These are phyloP conservation scores for Pseudomassariella vexata DNA, from an alignment of 2,329 filamentous ascomycete species.

Conservation along the genomic window DNA sequence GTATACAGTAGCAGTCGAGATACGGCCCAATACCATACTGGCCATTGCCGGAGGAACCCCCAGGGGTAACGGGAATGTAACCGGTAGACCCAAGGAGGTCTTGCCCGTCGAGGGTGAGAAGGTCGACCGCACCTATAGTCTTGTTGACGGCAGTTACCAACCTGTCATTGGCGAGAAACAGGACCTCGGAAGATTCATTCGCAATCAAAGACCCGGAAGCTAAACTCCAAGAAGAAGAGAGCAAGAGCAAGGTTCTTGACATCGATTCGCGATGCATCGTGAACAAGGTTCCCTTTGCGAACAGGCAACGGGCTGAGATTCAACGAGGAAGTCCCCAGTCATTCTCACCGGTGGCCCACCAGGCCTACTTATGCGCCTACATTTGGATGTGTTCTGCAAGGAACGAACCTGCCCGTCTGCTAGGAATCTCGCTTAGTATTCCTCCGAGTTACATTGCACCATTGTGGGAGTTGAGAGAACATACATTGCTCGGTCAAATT, in stretches of 20 bases:
- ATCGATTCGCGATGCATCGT: neutral
- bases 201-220: slow-evolving; percentile 16
- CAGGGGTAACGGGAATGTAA: slow-evolving; percentile 13
- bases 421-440: too few relatives aligned
- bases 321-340: too few relatives aligned
- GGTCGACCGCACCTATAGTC: slow-evolving; percentile 27
- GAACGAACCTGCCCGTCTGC: too few relatives aligned
- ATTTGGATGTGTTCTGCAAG: too few relatives aligned
- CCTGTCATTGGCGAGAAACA: slow-evolving; percentile 31
- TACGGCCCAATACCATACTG: slow-evolving; percentile 46
- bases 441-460: too few relatives aligned
- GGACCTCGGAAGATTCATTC: slow-evolving; percentile 25
- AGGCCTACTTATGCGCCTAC: too few relatives aligned
- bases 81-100: slow-evolving; percentile 36
- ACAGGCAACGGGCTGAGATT: too few relatives aligned
- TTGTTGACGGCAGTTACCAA: slow-evolving; percentile 31
- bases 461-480: too few relatives aligned
- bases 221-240: neutral
- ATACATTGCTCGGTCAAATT: too few relatives aligned
- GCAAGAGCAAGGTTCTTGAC: neutral
- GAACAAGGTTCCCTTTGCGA: too few relatives aligned
- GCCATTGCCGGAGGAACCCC: slow-evolving; percentile 27
- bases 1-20: slow-evolving; percentile 58
- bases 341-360: too few relatives aligned
- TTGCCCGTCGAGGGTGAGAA: slow-evolving; percentile 28